These are phyloP conservation scores for Trypanosoma platydactyli DNA, from an alignment of 208 protist species.

Conservation along the genomic window DNA sequence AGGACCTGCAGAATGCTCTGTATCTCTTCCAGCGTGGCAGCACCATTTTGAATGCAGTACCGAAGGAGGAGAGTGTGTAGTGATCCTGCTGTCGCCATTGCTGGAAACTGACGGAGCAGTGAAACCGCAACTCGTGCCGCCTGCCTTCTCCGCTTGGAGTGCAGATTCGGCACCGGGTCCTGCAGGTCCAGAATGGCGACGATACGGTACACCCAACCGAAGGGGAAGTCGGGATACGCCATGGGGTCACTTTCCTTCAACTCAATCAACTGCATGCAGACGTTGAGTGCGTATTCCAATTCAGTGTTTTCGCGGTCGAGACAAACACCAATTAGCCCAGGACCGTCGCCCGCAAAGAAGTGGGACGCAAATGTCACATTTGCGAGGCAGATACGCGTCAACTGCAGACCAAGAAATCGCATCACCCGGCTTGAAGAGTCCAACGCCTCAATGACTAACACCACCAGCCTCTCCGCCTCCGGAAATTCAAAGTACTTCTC, in stretches of 20 bases:
- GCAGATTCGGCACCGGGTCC: constrained; percentile 42
- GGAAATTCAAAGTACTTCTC: constrained; percentile 61
- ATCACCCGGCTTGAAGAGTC: constrained; percentile 73
- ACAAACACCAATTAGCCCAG: constrained; percentile 61
- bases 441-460: constrained; percentile 41
- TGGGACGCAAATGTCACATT: constrained; percentile 45
- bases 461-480: constrained; percentile 41
- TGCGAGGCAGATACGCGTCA: constrained; percentile 51
- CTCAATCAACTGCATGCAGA: constrained; percentile 59
- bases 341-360: constrained; percentile 31
- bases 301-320: constrained; percentile 78
- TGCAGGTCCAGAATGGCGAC: constrained; percentile 51
- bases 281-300: constrained; percentile 57
- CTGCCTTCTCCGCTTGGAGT: constrained; percentile 51
- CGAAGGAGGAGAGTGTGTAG: constrained; percentile 64
- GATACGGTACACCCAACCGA: constrained; percentile 86
- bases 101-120: constrained; percentile 37
- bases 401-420: constrained; percentile 75
- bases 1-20: constrained; percentile 57
- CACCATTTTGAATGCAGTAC: constrained; percentile 68
- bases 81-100: constrained; percentile 28
- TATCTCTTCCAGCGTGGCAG: constrained; percentile 55
- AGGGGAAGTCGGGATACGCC: constrained; percentile 61
- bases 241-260: constrained; percentile 45
- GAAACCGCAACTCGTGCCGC: constrained; percentile 62